Evolutionary conservation across 2,329 filamentous ascomycete genomes (phyloP).

Genomic region (Trichophyton verrucosum): DNA sequence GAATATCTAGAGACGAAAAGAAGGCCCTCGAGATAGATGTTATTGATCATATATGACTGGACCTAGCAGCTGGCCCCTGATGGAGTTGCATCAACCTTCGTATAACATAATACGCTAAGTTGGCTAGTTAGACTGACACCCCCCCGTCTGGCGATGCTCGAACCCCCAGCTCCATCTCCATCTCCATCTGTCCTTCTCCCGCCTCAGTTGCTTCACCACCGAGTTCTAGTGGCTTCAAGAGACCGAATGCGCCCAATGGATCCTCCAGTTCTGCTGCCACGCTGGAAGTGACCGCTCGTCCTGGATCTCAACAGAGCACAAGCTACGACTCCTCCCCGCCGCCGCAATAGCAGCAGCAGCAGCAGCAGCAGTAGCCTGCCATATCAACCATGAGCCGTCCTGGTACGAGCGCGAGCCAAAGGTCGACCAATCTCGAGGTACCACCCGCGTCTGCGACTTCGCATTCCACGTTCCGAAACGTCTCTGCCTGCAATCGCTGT

Average conservation of each 20-base stretch:
- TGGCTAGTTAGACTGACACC: background rate
- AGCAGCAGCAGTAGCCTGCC: background rate
- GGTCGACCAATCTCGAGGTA: constrained; percentile 11
- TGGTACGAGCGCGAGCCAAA: background rate
- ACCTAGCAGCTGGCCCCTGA: background rate
- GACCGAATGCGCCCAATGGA: background rate
- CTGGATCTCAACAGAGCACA: background rate
- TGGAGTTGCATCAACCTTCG: background rate
- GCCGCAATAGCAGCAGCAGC: too few relatives aligned
- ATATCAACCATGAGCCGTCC: constrained; percentile 1
- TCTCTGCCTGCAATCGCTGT: constrained; percentile 90
- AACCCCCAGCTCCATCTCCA: background rate
- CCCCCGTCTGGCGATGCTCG: background rate
- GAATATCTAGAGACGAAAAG: background rate
- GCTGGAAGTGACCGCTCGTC: background rate
- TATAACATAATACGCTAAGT: background rate
- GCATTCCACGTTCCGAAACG: constrained; percentile 57
- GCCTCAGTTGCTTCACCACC: background rate
- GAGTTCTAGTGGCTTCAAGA: background rate
- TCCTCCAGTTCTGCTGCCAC: background rate
- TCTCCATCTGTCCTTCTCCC: background rate
- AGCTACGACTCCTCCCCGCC: background rate
- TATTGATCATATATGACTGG: background rate
- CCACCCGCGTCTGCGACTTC: constrained; percentile 18
- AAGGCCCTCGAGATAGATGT: background rate